Conservation (phyloP, 2,329 filamentous ascomycete genomes). For the Elsinoe perseae region DNA sequence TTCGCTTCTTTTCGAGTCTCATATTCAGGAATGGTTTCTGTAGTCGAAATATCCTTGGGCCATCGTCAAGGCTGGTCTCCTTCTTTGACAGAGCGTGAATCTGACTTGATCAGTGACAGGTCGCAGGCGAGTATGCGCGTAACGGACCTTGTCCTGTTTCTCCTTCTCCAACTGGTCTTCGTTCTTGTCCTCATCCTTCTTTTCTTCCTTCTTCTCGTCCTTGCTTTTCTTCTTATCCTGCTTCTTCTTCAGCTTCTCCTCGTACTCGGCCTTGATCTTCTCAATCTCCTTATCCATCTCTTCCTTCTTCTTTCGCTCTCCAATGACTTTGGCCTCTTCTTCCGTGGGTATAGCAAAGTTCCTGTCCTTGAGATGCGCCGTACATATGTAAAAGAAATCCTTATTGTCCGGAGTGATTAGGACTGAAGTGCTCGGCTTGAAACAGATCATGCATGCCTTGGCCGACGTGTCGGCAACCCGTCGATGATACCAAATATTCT, state of each 20-base stretch:
- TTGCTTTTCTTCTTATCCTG: conserved; percentile 36
- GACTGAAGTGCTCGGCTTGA: conserved; percentile 78
- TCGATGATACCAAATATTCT: conserved; percentile 75
- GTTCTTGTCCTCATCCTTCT: conserved; percentile 57
- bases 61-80: conserved; percentile 48
- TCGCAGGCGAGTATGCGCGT: conserved; percentile 19
- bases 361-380: conserved; percentile 70
- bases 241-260: conserved; percentile 40
- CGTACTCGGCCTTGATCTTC: conserved; percentile 43
- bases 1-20: conserved; percentile 68
- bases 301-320: conserved; percentile 48
- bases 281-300: conserved; percentile 44
- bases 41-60: conserved; percentile 73
- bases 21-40: conserved; percentile 86
- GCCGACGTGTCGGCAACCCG: conserved; percentile 77
- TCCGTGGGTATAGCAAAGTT: conserved; percentile 70
- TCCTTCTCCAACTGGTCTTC: conserved; percentile 57
- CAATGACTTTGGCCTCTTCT: conserved; percentile 54
- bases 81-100: conserved; percentile 44
- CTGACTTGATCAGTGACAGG: conserved; percentile 22
- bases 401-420: conserved; percentile 84
- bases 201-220: conserved; percentile 55
- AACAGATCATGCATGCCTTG: conserved; percentile 85
- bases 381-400: conserved; percentile 82
- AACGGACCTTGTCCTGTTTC: conserved; percentile 49